Evolutionary conservation across 2,329 filamentous ascomycete species (phyloP).

Genomic region (Claviceps paspali): DNA sequence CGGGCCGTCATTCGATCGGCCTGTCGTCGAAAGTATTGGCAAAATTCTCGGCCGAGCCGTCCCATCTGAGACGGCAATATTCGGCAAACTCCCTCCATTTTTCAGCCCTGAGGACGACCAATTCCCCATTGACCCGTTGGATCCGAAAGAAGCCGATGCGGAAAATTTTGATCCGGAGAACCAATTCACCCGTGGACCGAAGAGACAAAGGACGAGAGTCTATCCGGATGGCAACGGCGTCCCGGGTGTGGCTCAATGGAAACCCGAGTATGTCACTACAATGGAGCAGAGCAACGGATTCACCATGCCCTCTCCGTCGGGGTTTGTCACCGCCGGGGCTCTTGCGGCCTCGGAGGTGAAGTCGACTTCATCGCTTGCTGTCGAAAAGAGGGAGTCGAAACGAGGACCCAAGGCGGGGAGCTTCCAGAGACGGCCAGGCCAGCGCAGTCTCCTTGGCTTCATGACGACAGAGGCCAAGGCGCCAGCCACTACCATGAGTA

Average conservation of each 20-base stretch:
- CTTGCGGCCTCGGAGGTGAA: slow-evolving; percentile 18
- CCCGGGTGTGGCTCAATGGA: slow-evolving; percentile 20
- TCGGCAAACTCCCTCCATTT: slow-evolving; percentile 35
- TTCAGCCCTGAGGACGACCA: slow-evolving; percentile 49
- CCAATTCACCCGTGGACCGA: slow-evolving; percentile 12
- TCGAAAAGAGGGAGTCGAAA: slow-evolving; percentile 6
- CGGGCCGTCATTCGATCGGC: slow-evolving; percentile 54
- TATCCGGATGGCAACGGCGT: slow-evolving; percentile 7
- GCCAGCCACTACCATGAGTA: slow-evolving; percentile 4
- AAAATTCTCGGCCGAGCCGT: slow-evolving; percentile 52
- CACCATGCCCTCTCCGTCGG: slow-evolving; percentile 39
- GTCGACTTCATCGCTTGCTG: slow-evolving; percentile 4
- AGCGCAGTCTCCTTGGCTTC: slow-evolving; percentile 28
- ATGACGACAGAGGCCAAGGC: slow-evolving; percentile 15
- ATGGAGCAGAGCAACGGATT: slow-evolving; percentile 46
- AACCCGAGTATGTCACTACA: slow-evolving; percentile 38
- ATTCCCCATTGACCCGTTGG: slow-evolving; percentile 49
- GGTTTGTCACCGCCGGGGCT: slow-evolving; percentile 46
- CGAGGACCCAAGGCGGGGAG: slow-evolving; percentile 13
- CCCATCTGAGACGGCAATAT: slow-evolving; percentile 40
- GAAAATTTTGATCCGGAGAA: slow-evolving; percentile 8
- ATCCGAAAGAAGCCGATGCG: slow-evolving; percentile 15
- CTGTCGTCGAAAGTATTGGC: slow-evolving; percentile 49
- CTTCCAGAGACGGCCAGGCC: slow-evolving; percentile 20
- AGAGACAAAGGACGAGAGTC: slow-evolving; percentile 15